Percentiles rank a stretch among this genome's conserved stretches.
Evolutionary conservation across 345 rosid genomes (phyloP).

Genomic region (Melaleuca alternifolia): DNA sequence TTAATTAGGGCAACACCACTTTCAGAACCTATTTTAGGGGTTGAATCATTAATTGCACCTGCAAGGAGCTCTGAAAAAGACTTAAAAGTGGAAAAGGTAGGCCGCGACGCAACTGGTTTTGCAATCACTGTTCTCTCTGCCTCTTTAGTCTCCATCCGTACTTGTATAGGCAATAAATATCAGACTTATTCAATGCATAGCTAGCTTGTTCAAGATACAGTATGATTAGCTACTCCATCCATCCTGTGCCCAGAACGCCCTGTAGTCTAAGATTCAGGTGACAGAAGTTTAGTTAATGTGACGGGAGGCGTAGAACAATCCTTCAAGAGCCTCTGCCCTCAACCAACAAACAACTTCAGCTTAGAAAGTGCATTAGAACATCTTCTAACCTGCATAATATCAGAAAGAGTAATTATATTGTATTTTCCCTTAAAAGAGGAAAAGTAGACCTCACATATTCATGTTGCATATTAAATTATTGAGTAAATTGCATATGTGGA

Average conservation of each 20-base stretch:
- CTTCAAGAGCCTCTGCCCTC: neutral
- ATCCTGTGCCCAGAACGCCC: neutral
- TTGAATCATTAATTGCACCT: conserved; percentile 38
- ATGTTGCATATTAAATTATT: neutral
- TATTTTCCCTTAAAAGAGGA: neutral
- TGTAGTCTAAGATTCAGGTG: neutral
- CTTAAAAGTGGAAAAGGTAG: conserved; percentile 47
- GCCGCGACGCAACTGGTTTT: conserved; percentile 91
- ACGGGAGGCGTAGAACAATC: neutral
- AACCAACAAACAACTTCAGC: neutral
- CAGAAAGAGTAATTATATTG: neutral
- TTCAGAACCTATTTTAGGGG: conserved; percentile 24
- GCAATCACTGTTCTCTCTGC: conserved; percentile 49
- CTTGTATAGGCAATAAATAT: neutral
- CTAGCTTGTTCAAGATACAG: neutral
- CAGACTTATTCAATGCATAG: neutral
- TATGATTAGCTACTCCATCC: neutral
- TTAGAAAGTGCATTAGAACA: neutral
- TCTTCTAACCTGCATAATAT: neutral
- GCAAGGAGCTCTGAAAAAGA: conserved; percentile 67
- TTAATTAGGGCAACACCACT: conserved; percentile 46
- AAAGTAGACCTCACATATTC: neutral
- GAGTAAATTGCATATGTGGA: neutral
- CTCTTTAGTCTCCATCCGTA: conserved; percentile 60
- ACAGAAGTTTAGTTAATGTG: neutral